Base-by-base conservation (phyloP, 768 basidiomycete genomes). In the Russula vinacea region DNA sequence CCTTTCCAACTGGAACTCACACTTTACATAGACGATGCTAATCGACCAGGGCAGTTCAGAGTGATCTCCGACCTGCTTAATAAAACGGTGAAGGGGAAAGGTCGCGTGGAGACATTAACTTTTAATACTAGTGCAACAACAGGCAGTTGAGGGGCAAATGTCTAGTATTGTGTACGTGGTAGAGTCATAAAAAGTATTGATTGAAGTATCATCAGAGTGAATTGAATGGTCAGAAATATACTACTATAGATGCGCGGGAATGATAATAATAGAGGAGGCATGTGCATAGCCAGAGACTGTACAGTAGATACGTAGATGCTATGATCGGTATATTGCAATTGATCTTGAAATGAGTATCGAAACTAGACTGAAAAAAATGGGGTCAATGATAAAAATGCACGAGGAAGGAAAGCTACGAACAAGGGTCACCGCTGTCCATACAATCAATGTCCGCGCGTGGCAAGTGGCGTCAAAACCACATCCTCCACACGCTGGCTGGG, bases 31-130 rank as follows among this genome's bases (percentile, higher is more conserved):
- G 96, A 84, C 89, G 53, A 81, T 96, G 78, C 81, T 96, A 60
- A 98, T 98, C 65, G 94, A 98, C 96, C 97, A 5, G 84, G 90
- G 47, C 88, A 91, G 69, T 96, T 97, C 83, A 86, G 91, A 40
- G 80, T 89, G 22, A 83, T 99, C 68, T 91, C 89, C 70, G 96
- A 98, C 65, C 75, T 98, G 47, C 76, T 98, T 64, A 91, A 94
- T 73, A 91, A 89, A 72, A 91, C 98, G 72, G 89, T 88, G 72
- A 95, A 96, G 74, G 92, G 92, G 19, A 83, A 84, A 68, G 92
- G 93, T 1, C 80, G 90, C 57, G 78, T 98, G 45, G 96, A 98
- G 75, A 95, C 94, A 0, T 72, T 92, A 70, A 79, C 85, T 14
- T 85, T 89, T 65, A 81, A 89, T 49, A 64, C 63, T n/a, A 59